Percentiles rank a stretch among this genome's conserved stretches.
Conservation (phyloP, 257 asterid species). For the Solanum clarkiae region DNA sequence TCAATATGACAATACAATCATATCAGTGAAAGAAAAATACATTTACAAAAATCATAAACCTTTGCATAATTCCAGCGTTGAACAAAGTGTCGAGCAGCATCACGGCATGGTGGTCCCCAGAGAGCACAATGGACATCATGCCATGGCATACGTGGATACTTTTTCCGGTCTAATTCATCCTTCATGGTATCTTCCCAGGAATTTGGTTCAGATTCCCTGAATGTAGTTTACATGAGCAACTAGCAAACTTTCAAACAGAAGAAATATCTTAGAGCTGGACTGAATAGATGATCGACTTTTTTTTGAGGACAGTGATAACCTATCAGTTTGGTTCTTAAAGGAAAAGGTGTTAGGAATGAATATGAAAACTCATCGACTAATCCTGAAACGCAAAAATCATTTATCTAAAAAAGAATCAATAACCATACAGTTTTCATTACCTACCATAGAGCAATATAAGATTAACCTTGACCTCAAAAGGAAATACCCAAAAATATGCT, state of each 20-base stretch:
- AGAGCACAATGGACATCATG: constrained; percentile 97
- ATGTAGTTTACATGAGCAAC: constrained; percentile 14
- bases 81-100: constrained; percentile 89
- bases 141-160: constrained; percentile 98
- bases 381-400: background rate
- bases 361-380: background rate
- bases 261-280: background rate
- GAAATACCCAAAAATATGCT: background rate
- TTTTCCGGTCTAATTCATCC: constrained; percentile 68
- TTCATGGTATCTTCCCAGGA: constrained; percentile 93
- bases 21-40: background rate
- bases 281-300: background rate
- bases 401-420: background rate
- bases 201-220: constrained; percentile 95
- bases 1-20: constrained; percentile 4
- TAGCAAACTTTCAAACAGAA: constrained; percentile 4
- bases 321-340: background rate
- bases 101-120: constrained; percentile 97
- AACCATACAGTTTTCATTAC: background rate
- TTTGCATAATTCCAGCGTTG: constrained; percentile 99
- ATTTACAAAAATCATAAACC: constrained; percentile 32
- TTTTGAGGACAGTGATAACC: background rate
- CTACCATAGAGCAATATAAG: background rate
- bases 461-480: background rate
- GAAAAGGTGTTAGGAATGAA: background rate